A percentile compares a stretch with the other conserved stretches of the same genome.
Conservation (phyloP, 2,329 filamentous ascomycete genomes). For the Talaromyces albobiverticillius region DNA sequence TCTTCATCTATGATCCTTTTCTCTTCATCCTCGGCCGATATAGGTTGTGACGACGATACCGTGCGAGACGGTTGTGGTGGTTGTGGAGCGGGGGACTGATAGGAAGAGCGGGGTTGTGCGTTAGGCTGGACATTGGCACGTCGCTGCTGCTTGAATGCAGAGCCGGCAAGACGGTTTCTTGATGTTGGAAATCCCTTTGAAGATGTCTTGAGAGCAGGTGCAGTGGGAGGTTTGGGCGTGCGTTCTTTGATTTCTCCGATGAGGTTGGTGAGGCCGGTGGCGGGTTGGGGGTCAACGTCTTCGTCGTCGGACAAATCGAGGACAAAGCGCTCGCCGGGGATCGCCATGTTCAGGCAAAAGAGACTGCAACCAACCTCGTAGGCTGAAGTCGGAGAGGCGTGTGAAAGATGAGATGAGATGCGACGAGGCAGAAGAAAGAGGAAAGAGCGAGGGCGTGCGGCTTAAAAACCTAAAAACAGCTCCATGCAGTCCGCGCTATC, state of each 20-base stretch:
- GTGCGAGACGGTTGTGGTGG: not conserved
- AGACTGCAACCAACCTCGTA: too few species aligned
- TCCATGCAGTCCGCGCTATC: constrained; percentile 21
- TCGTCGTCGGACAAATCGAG: constrained; percentile 58
- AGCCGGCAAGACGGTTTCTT: constrained; percentile 70
- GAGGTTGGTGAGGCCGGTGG: constrained; percentile 37
- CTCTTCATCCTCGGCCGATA: constrained; percentile 49
- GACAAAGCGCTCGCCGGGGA: constrained; percentile 60
- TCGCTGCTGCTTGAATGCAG: constrained; percentile 73
- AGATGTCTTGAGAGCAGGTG: constrained; percentile 54
- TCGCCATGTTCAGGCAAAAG: constrained; percentile 50
- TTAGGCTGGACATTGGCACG: not conserved
- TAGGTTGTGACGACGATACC: not conserved
- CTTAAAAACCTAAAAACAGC: constrained; percentile 36
- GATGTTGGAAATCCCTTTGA: constrained; percentile 80
- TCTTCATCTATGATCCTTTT: constrained; percentile 74
- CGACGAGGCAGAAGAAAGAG: not conserved
- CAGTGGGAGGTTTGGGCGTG: constrained; percentile 46
- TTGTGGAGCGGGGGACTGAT: constrained; percentile 34
- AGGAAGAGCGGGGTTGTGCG: not conserved
- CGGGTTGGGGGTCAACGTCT: constrained; percentile 25
- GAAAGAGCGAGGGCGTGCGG: constrained; percentile 24
- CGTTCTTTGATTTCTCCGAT: constrained; percentile 80
- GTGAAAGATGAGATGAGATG: not conserved
- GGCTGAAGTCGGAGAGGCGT: not conserved